Percentiles rank a stretch among this genome's conserved stretches.
phyloP scores from a whole-genome alignment of 495 filamentous ascomycete genomes.

The Tuber melanosporum region DNA sequence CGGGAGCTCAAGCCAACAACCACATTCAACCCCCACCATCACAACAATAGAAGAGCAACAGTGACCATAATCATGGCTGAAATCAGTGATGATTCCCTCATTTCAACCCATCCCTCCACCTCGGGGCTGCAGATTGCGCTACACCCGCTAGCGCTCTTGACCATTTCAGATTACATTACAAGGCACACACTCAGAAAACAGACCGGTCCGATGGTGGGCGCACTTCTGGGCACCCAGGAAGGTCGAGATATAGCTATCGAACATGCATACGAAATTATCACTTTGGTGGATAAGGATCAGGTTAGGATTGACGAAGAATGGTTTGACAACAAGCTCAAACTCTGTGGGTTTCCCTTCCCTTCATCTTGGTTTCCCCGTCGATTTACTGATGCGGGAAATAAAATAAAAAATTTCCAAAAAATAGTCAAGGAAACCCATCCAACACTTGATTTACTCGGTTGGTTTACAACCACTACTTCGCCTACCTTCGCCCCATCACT shows the following conservation, averaged over 20 bases:
- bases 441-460: constrained; percentile 80
- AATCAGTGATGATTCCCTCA: constrained; percentile 44
- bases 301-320: constrained; percentile 58
- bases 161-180: constrained; percentile 93
- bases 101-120: constrained; percentile 60
- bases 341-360: constrained; percentile 55
- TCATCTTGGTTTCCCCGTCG: not conserved
- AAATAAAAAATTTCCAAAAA: not conserved
- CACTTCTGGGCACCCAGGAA: constrained; percentile 80
- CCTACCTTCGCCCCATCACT: constrained; percentile 63
- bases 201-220: constrained; percentile 72
- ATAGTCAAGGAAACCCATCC: constrained; percentile 85
- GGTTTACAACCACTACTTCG: constrained; percentile 69
- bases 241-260: constrained; percentile 87
- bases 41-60: not conserved
- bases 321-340: constrained; percentile 73
- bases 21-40: not conserved
- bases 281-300: constrained; percentile 46
- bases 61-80: not conserved
- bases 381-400: constrained; percentile 4
- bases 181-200: constrained; percentile 73
- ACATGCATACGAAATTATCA: constrained; percentile 77
- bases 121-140: constrained; percentile 76
- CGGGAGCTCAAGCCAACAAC: not conserved
- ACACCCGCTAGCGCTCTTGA: constrained; percentile 90